Evolutionary conservation across 768 basidiomycete species (phyloP), one percentile per base, ranked within the genome.

Genomic region (Suillus plorans): DNA sequence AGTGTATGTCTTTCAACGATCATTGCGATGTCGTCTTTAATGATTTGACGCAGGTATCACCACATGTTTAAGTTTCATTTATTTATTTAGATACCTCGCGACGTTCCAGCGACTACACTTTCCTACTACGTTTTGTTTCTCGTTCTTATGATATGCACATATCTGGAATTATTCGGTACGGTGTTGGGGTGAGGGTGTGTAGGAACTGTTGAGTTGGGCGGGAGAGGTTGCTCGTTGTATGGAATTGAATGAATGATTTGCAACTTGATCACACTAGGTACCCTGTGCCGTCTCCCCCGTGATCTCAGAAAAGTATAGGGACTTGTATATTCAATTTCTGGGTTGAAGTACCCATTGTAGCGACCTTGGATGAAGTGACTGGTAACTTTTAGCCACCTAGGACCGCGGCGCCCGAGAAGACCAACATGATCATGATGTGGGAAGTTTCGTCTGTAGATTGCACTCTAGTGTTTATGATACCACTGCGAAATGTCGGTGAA

Each of bases 31-130:
- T 31, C 28, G 25, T 31, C 18, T 18, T 59, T 7, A 28, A 59
- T 42, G 41, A 20, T 42, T 59, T 44, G 5, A 13, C 28, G 28
- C 58, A 59, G 58, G 58, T 22, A 59, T 20, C 18, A 59, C 22
- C 25, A 42, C 18, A 42, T 31, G 18, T 42, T 59, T 28, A 31
- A 59, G 16, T 42, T 50, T 12, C 42, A 25, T 59, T 59, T 59
- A 59, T 42, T 59, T 59, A 59, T 59, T 42, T 20, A 20, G 39
- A 59, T 42, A 42, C 58, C 41, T 59, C 57, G 25, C 31, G 31
- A n/a, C 10, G 25, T 31, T 18, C 14, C 22, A 42, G 57, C 22
- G 39, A 42, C 25, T 18, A 59, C 20, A 18, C 18, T 28, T 28
- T 36, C n/a, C 37, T 2, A 13, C 39, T 41, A 39, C 7, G 20